Evolutionary conservation across 208 protist species (phyloP).

Genomic region (Entamoeba dispar): DNA sequence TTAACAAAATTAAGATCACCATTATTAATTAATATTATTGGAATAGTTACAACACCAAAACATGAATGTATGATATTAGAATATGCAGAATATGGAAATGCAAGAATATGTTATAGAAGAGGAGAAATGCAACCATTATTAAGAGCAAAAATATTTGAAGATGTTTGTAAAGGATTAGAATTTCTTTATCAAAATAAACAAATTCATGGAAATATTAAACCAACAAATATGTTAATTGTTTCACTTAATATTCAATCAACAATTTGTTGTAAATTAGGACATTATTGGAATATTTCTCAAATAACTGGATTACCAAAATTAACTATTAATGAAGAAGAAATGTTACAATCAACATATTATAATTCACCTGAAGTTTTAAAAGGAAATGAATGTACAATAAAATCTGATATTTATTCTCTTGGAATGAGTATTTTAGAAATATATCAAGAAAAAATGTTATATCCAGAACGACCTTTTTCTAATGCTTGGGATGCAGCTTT

Average conservation of each 20-base stretch:
- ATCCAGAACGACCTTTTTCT: background rate
- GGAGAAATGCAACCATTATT: background rate
- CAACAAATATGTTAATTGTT: background rate
- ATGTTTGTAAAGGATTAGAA: background rate
- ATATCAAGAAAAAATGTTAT: background rate
- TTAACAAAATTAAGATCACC: constrained; percentile 36
- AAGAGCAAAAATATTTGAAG: background rate
- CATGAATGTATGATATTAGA: constrained; percentile 43
- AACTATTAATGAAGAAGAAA: background rate
- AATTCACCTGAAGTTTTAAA: background rate
- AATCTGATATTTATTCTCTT: background rate
- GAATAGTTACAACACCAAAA: constrained; percentile 44
- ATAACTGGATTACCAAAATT: background rate
- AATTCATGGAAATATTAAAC: background rate
- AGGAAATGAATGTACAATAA: background rate
- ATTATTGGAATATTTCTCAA: background rate
- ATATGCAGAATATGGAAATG: constrained; percentile 49
- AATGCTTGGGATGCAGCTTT: background rate
- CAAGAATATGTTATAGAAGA: constrained; percentile 45
- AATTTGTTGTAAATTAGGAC: background rate
- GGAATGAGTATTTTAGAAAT: background rate
- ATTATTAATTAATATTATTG: constrained; percentile 44
- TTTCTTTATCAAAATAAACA: background rate
- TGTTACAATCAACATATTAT: background rate
- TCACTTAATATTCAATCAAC: background rate